A percentile compares a stretch with the other conserved stretches of the same genome.
Evolutionary conservation across 345 rosid genomes (phyloP).

Genomic region (Garcia nutans): DNA sequence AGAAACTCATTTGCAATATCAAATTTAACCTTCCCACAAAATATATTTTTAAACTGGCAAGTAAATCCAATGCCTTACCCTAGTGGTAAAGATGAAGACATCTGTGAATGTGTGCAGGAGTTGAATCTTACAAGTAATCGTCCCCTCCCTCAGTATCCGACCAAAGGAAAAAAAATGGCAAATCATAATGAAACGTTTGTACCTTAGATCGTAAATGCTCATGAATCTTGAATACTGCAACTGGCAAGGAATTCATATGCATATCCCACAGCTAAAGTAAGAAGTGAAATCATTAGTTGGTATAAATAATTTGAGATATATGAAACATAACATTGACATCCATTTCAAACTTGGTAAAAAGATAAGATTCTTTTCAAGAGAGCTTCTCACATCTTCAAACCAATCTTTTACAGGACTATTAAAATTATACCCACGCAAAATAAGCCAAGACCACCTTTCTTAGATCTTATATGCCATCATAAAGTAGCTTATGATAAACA

Average conservation of each 20-base stretch:
- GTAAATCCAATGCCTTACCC: neutral
- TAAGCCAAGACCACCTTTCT: neutral
- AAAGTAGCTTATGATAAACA: neutral
- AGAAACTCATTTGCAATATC: neutral
- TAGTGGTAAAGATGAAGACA: too few relatives aligned
- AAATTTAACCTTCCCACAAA: neutral
- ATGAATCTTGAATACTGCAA: slow-evolving; percentile 52
- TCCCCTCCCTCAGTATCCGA: too few relatives aligned
- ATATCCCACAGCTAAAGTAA: slow-evolving; percentile 59
- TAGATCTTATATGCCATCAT: slow-evolving; percentile 1
- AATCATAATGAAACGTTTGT: slow-evolving; percentile 6
- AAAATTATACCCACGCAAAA: neutral
- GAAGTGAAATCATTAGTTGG: slow-evolving; percentile 19
- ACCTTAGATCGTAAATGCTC: slow-evolving; percentile 62
- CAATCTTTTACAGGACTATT: neutral
- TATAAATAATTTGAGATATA: slow-evolving; percentile 3
- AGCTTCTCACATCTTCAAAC: neutral
- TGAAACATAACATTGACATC: slow-evolving; percentile 9
- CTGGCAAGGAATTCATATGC: slow-evolving; percentile 53
- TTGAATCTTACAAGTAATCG: too few relatives aligned
- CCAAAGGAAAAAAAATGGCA: too few relatives aligned
- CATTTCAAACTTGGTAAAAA: neutral
- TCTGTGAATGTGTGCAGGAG: too few relatives aligned
- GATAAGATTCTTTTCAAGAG: neutral
- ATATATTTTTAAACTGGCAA: neutral